Evolutionary conservation across 306 rosid species (phyloP), one percentile per base, ranked within the genome.

Genomic region (Casuarina cunninghamiana): DNA sequence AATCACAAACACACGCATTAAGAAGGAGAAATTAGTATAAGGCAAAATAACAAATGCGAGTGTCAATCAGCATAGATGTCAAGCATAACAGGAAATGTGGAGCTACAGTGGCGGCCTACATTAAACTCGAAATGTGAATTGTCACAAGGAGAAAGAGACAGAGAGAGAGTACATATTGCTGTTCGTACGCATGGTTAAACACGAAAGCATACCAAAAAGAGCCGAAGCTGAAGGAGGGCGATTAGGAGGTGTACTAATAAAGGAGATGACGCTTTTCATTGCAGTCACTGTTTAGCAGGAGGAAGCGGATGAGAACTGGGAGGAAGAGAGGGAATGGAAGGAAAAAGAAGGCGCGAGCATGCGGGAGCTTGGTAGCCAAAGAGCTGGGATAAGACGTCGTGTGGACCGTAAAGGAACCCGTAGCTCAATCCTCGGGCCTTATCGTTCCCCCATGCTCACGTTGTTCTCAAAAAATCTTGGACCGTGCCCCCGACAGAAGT

Each of bases 331-430:
- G 15, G 17, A 69, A 10, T 6, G 77, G 16, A 11, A 62, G 48
- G 48, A 49, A 42, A 0, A 6, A 51, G 3, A 57, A 53, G 70
- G 39, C 10, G 16, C 12, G 13, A 4, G 71, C 51, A 3, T 38
- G 61, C 61, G 46, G 37, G 11, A 6, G 62, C 50, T n/a, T 16
- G 39, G 42, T 17, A n/a, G 44, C 10, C n/a, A 46, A 73, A 38
- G 71, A 71, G n/a, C 60, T 5, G 77, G 83, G 90, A 87, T 84
- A 84, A 82, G 84, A 73, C 73, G 66, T 79, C 77, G 77, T 84
- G 90, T 84, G 90, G 90, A 75, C 83, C 19, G 78, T n/a, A 82
- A 82, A 74, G 79, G 44, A 26, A 79, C 83, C 10, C 77, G 84
- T 70, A 68, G 79, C 57, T 79, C 78, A 26, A 72, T 63, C 66